Conservation (phyloP, 768 basidiomycete genomes). For the Termitomyces sp. region DNA sequence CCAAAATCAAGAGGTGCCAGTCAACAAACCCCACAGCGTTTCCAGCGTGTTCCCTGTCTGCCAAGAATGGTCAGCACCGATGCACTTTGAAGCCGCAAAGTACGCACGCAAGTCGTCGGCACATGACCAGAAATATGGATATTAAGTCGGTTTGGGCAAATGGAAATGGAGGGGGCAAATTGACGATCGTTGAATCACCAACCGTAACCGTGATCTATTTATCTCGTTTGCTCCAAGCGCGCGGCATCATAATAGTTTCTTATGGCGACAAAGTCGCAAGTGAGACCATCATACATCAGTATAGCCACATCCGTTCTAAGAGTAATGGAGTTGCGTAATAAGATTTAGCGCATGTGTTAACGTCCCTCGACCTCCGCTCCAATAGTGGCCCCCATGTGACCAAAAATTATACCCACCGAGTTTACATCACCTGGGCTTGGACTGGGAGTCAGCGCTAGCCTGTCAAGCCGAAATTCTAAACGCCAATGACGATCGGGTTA, state of each 20-base stretch:
- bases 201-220: conserved; percentile 16
- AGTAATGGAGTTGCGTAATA: conserved; percentile 28
- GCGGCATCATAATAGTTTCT: conserved; percentile 28
- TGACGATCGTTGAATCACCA: neutral
- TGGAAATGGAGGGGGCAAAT: conserved; percentile 2
- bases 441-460: neutral
- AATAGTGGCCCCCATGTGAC: conserved; percentile 34
- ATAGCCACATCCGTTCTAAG: conserved; percentile 29
- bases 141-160: neutral
- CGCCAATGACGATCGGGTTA: conserved; percentile 10
- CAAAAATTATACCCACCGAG: conserved; percentile 18
- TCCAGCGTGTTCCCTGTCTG: conserved; percentile 79
- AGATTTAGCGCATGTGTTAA: conserved; percentile 36
- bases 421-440: conserved; percentile 5
- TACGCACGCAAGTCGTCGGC: conserved; percentile 74
- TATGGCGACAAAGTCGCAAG: conserved; percentile 20
- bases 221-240: conserved; percentile 17
- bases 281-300: conserved; percentile 20
- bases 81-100: conserved; percentile 13
- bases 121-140: conserved; percentile 45
- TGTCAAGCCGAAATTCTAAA: conserved; percentile 13
- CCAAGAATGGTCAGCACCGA: conserved; percentile 8
- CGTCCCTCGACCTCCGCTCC: conserved; percentile 31
- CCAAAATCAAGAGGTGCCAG: neutral
- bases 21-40: conserved; percentile 58